Base-by-base conservation (phyloP, 345 rosid species). In the Brassica cretica region DNA sequence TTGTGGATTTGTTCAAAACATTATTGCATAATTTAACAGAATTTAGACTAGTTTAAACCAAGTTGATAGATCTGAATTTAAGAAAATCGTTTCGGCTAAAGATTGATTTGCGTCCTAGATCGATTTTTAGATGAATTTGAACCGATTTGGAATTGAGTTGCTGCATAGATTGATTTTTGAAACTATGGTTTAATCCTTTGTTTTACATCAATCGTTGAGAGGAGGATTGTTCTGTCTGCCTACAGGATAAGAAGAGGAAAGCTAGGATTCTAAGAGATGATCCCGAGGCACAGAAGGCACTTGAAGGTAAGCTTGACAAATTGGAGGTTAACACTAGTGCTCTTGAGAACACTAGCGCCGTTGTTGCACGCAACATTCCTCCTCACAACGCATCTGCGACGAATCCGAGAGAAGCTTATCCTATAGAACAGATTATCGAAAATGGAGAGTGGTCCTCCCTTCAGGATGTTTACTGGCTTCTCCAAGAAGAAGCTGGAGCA, bases 381-480 rank as follows among this genome's bases (percentile, higher is more conserved):
- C 94, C 93, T 12, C 78, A 90, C 33, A 71, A 93, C 66, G 69
- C 79, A 15, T 80, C 85, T 70, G 96, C 98, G 19, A 67, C 88
- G 0, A 73, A 76, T 14, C 90, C 94, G 5, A 65, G 41, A 81
- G 87, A 85, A 74, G 97, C 87, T 12, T 95, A 91, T 84, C 99
- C 99, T 5, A 60, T 95, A 56, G 86, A 88, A 59, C 83, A 82
- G 83, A 95, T 95, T 73, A 91, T 95, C 56, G 83, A 84, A 21
- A 32, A 67, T 2, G 96, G 87, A 67, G 94, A 93, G 30, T 91
- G 97, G 97, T 78, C 44, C 35, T 87, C 68, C 78, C 87, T 93
- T 78, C 79, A 75, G 71, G 98, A 93, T 80, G 46, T 91, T 53
- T 78, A 85, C 75, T 5, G 72, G 55, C 85, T 76, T 76, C 68